A percentile compares a stretch with the other conserved stretches of the same genome.
These are phyloP conservation scores for Sporothrix schenckii DNA, from an alignment of 2,329 filamentous ascomycete species.

Conservation along the genomic window DNA sequence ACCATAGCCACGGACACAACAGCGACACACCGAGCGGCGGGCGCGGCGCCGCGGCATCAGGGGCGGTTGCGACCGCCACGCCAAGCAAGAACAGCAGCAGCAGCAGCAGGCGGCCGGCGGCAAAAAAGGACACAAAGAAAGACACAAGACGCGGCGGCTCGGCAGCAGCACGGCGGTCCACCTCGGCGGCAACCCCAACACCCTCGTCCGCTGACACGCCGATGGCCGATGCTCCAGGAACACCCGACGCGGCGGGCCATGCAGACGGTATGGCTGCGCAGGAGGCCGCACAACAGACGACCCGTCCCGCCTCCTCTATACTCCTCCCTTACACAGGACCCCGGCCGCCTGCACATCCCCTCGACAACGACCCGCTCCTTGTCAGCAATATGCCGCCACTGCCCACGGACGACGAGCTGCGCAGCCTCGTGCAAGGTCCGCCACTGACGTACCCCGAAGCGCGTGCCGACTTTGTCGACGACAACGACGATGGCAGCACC, in stretches of 20 bases:
- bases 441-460: slow-evolving; percentile 69
- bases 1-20: not conserved
- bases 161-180: slow-evolving; percentile 16
- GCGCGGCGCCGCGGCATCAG: slow-evolving; percentile 25
- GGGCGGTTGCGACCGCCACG: not conserved
- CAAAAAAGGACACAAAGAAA: slow-evolving; percentile 27
- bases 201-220: slow-evolving; percentile 37
- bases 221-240: slow-evolving; percentile 47
- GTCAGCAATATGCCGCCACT: slow-evolving; percentile 59
- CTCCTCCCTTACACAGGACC: slow-evolving; percentile 44
- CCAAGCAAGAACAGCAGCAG: not conserved
- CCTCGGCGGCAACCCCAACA: slow-evolving; percentile 28
- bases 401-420: slow-evolving; percentile 64
- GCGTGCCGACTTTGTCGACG: slow-evolving; percentile 29
- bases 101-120: slow-evolving; percentile 26
- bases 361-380: slow-evolving; percentile 62
- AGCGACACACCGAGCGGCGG: not conserved
- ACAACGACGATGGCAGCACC: not conserved
- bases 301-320: slow-evolving; percentile 38
- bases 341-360: slow-evolving; percentile 48
- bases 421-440: slow-evolving; percentile 63
- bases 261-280: not conserved
- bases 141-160: slow-evolving; percentile 8
- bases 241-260: not conserved
- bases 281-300: slow-evolving; percentile 16